phyloP scores from a whole-genome alignment of 1,284 basidiomycete species.

The Ustilago lituana region DNA sequence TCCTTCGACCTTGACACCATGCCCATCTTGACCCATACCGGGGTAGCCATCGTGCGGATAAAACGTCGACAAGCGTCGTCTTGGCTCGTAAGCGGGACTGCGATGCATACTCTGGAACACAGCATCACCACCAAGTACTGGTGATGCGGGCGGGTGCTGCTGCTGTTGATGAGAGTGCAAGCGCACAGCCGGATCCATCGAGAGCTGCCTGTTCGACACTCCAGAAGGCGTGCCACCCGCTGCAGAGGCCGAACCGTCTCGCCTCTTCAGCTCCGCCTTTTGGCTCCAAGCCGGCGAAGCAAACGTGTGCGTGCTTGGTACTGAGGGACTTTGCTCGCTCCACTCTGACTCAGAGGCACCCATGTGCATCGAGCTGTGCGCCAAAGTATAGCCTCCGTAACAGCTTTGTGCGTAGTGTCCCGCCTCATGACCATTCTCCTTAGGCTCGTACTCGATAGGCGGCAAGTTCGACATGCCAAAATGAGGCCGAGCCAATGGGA shows the following conservation, averaged over 20 bases:
- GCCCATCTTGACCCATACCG: not conserved
- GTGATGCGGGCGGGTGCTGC: slow-evolving; percentile 14
- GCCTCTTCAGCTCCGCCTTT: slow-evolving; percentile 25
- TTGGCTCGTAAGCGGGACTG: slow-evolving; percentile 10
- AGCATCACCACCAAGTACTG: slow-evolving; percentile 4
- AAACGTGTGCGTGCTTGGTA: slow-evolving; percentile 21
- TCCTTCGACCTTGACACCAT: slow-evolving; percentile 3
- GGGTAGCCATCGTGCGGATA: not conserved
- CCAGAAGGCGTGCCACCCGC: slow-evolving; percentile 14
- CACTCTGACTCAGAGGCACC: slow-evolving; percentile 26
- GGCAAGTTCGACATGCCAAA: slow-evolving; percentile 1
- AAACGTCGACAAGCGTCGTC: slow-evolving; percentile 16
- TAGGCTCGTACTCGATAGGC: slow-evolving; percentile 13
- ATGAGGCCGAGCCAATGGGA: slow-evolving; percentile 5
- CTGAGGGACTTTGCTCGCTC: slow-evolving; percentile 40
- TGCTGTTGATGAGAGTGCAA: slow-evolving; percentile 22
- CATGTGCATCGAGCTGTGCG: slow-evolving; percentile 9
- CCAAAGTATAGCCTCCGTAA: slow-evolving; percentile 12
- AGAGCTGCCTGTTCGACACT: slow-evolving; percentile 15
- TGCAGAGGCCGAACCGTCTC: slow-evolving; percentile 11
- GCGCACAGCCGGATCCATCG: slow-evolving; percentile 13
- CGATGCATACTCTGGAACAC: slow-evolving; percentile 1
- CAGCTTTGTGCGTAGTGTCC: slow-evolving; percentile 25
- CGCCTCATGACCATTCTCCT: slow-evolving; percentile 10
- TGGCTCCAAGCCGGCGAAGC: slow-evolving; percentile 40